These are phyloP conservation scores for Omphalotus olearius DNA, from an alignment of 1,284 basidiomycete genomes.

Conservation along the genomic window DNA sequence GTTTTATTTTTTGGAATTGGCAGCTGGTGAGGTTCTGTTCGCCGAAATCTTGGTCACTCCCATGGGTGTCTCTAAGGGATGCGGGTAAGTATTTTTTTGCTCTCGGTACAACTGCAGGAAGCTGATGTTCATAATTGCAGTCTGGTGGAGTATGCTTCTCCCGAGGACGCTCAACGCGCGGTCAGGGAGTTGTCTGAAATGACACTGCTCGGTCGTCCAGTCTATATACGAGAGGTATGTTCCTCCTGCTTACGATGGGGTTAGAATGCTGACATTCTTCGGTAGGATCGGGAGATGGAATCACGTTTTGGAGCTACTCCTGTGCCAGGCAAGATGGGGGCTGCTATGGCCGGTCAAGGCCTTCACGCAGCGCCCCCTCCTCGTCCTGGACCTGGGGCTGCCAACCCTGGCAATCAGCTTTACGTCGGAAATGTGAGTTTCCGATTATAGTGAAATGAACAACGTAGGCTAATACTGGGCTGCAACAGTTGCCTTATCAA, in stretches of 20 bases:
- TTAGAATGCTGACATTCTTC: conserved; percentile 1
- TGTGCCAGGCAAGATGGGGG: conserved; percentile 81
- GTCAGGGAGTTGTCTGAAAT: conserved; percentile 87
- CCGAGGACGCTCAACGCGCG: conserved; percentile 82
- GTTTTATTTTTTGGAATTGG: conserved; percentile 72
- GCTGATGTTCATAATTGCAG: conserved; percentile 35
- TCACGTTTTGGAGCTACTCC: conserved; percentile 92
- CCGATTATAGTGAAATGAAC: conserved; percentile 9
- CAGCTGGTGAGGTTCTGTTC: conserved; percentile 97
- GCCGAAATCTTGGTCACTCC: conserved; percentile 97
- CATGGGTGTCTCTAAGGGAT: conserved; percentile 95
- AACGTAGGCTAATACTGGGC: conserved; percentile 37
- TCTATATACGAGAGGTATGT: conserved; percentile 92
- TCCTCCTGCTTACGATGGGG: neutral
- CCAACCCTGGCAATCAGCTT: conserved; percentile 81
- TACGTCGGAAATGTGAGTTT: conserved; percentile 84
- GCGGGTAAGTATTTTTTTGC: conserved; percentile 69
- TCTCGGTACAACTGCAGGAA: neutral
- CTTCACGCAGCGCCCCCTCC: conserved; percentile 70
- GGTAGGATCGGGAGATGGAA: conserved; percentile 91
- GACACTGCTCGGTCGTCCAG: conserved; percentile 83
- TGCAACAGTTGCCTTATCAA: conserved; percentile 66
- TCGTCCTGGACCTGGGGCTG: conserved; percentile 57
- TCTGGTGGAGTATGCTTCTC: conserved; percentile 87
- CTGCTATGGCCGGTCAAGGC: conserved; percentile 83